Base-by-base conservation (phyloP, 2,329 filamentous ascomycete species). In the Xylaria sp. region DNA sequence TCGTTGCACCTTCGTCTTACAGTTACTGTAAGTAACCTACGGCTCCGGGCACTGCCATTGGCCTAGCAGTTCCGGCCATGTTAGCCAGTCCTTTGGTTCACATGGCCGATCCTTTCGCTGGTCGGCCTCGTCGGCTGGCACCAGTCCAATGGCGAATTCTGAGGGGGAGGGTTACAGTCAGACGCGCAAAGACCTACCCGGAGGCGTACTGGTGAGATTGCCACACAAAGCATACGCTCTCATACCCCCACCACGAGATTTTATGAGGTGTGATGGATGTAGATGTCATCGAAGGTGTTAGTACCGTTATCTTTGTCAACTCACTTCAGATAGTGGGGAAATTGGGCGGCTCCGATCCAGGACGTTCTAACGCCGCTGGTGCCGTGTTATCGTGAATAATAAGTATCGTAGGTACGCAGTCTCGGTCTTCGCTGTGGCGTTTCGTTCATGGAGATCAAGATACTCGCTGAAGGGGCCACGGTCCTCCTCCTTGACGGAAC, bases 401-500 rank as follows among this genome's bases (percentile, higher is more conserved):
- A 75, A 75, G 72, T 78, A 78, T 71, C 69, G 64, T 72, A 70
- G 69, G 65, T 64, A 69, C 70, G 64, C 70, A 71, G 68, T 70
- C 69, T 72, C 67, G 34, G 14, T 64, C 64, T 70, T 63, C 69
- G 56, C 47, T 69, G 50, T 70, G 11, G 53, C 72, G 56, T 74
- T 53, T 72, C 53, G 32, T 77, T 73, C 72, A 78, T 78, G 77
- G 76, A 76, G 70, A 69, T 65, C 68, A 71, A 70, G 72, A 74
- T 78, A 74, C 71, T 77, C 17, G 73, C 73, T 27, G 62, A 73
- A 75, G 73, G 75, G 75, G 70, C 75, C 60, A 70, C 65, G 62
- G 73, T 75, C 74, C 72, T 77, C 55, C 58, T 75, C 66, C 75
- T 77, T 48, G 77, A 78, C 70, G 72, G 70, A 64, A 78, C 75